Percentiles rank a stretch among this genome's conserved stretches.
These are phyloP conservation scores for Russula foetens DNA, from an alignment of 768 basidiomycete species.

Conservation along the genomic window DNA sequence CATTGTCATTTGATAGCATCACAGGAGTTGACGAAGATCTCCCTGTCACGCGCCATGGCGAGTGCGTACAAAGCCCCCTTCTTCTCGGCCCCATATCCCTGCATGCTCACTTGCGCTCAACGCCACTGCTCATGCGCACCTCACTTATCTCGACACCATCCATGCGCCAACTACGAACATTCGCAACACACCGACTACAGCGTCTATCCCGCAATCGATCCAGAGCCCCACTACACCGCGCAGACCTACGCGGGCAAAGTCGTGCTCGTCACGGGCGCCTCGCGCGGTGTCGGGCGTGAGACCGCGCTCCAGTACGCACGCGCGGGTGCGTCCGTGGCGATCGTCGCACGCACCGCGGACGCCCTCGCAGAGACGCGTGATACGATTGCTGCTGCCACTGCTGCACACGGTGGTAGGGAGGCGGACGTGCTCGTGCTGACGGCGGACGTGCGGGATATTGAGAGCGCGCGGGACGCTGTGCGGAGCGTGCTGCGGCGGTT, in stretches of 20 bases:
- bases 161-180: too few species aligned
- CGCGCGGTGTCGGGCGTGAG: conserved; percentile 6
- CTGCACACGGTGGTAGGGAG: too few species aligned
- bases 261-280: conserved; percentile 10
- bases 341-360: background rate
- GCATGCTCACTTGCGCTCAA: background rate
- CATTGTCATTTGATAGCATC: background rate
- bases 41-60: background rate
- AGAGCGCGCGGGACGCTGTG: background rate
- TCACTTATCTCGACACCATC: too few species aligned
- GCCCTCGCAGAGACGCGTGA: background rate
- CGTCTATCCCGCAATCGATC: conserved; percentile 3
- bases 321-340: background rate
- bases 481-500: background rate
- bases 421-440: background rate
- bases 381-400: background rate
- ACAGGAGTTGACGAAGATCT: conserved; percentile 1
- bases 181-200: background rate
- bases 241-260: background rate
- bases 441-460: background rate
- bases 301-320: conserved; percentile 4
- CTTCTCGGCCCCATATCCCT: too few species aligned
- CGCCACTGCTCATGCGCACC: background rate
- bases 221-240: background rate
- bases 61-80: background rate